Percentiles rank a stretch among this genome's conserved stretches.
Conservation (phyloP, 306 rosid species). For the Lathyrus sativus region DNA sequence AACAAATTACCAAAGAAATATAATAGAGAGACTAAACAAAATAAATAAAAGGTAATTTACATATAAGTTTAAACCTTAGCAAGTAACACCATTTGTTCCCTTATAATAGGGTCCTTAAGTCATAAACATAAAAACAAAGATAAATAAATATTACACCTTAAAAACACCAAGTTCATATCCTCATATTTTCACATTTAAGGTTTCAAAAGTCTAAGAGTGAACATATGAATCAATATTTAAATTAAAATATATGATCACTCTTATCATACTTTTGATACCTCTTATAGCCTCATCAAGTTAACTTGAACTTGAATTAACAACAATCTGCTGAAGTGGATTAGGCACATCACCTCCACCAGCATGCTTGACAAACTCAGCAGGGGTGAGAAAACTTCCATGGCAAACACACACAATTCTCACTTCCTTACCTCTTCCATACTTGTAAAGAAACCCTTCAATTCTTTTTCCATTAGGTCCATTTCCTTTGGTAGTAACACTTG, state of each 20-base stretch:
- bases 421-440: conserved; percentile 70
- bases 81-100: background rate
- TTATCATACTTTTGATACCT: background rate
- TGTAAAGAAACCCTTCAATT: conserved; percentile 74
- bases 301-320: conserved; percentile 51
- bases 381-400: conserved; percentile 72
- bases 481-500: conserved; percentile 64
- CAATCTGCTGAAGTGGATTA: conserved; percentile 72
- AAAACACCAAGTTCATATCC: background rate
- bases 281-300: background rate
- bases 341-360: conserved; percentile 70
- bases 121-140: background rate
- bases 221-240: conserved; percentile 7
- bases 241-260: conserved; percentile 16
- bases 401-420: conserved; percentile 79
- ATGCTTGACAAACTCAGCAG: conserved; percentile 80
- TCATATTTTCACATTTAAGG: background rate
- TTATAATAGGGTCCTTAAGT: background rate
- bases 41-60: no score
- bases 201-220: conserved; percentile 6
- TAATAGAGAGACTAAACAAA: no score
- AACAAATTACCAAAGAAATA: no score
- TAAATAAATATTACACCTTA: background rate
- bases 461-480: conserved; percentile 66
- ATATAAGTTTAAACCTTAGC: no score